Base-by-base conservation (phyloP, 176 grass and related monocot species). In the Guadua angustifolia region DNA sequence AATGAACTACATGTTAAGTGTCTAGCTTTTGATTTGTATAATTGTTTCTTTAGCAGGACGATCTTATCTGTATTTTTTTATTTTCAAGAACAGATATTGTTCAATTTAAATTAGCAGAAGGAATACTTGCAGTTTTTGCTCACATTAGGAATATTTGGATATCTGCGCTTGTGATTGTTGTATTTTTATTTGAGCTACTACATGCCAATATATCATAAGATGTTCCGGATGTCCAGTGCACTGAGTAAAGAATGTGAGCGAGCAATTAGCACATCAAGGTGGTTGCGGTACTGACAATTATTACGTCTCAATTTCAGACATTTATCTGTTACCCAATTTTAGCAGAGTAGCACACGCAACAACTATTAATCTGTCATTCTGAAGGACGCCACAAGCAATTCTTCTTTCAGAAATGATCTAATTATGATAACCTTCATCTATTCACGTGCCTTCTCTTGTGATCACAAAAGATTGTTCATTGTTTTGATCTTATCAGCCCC, bases 211-310 rank as follows among this genome's bases (percentile, higher is more conserved):
- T 44, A 68, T 47, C 9, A 6, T 17, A 58, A 35, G 29, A 58
- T 81, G 78, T 74, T 58, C 61, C 2, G 18, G 47, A 78, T 64
- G 55, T 78, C 56, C 7, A 75, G 43, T 51, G 7, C 33, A 62
- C 33, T 6, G 3, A 75, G 29, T 57, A 29, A 38, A 42, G 42
- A n/a, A 57, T 78, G 9, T 68, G 15, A 55, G 18, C 19, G 6
- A 66, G 17, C 7, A 66, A 57, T 19, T 66, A 59, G 38, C 12
- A 14, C 25, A 22, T 66, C 22, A 55, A 26, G 40, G 9, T 67
- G 85, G 14, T 56, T 46, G 15, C 22, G 45, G 49, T 10, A 32
- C 9, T 57, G 58, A 9, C 3, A 15, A 17, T 25, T 80, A 17
- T 25, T 80, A 19, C 46, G 64, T 78, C 15, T 36, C 45, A 12